Base-by-base conservation (phyloP, 2,329 filamentous ascomycete species). In the Cytospora chrysosperma region DNA sequence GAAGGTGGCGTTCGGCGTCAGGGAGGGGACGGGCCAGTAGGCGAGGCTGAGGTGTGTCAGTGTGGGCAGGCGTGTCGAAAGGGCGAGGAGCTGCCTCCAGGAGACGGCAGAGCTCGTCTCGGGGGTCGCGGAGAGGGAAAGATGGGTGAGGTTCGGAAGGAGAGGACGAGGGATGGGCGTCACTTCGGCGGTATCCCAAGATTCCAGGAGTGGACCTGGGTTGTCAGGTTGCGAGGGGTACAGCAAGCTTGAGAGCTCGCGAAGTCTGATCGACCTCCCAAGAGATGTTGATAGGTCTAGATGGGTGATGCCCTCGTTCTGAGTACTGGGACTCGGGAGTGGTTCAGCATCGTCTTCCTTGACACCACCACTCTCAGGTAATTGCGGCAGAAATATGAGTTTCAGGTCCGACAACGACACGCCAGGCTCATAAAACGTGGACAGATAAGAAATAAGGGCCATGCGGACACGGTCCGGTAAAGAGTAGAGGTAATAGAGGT, bases 31-130 rank as follows among this genome's bases (percentile, higher is more conserved):
- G 1, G 86, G 86, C 86, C 86, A 88, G 70, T 82, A 83, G 19
- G 85, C 84, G 8, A 88, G 77, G 67, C 81, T 86, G 49, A 88
- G 76, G 68, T 88, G 85, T 1, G 86, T 88, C 47, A 88, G 73
- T 17, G 77, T 80, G 0, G 78, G 78, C 8, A 86, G 71, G 67
- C 82, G 84, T 13, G 76, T 71, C 0, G 84, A 79, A n/a, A 88
- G 72, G 2, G 77, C 68, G 27, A 88, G 75, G 5, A 88, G 78
- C 40, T 86, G 83, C 55, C 79, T 82, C 86, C 86, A 88, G 1
- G 85, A 86, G 19, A 79, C 77, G 7, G 72, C 43, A 70, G 69
- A 32, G 24, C 64, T 49, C 19, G 62, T 61, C 21, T 21, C 70
- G 1, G 81, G 79, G 56, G 76, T 69, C 55, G 85, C 68, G 4